These are phyloP conservation scores for Singerocomus inundabilis DNA, from an alignment of 1,284 basidiomycete genomes.

Conservation along the genomic window DNA sequence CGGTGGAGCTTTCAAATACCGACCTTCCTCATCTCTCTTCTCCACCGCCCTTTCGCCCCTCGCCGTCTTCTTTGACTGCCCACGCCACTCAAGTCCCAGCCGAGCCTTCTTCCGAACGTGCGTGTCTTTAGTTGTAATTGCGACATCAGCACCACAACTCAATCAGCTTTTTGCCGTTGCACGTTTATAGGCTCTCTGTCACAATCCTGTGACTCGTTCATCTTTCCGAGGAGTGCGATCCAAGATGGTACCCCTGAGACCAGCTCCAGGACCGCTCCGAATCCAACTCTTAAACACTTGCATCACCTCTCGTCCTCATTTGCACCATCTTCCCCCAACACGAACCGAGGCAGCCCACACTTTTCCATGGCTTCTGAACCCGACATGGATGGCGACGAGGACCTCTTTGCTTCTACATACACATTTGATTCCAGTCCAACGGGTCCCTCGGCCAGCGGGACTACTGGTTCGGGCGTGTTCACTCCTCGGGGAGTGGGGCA, in stretches of 20 bases:
- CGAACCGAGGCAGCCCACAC: constrained; percentile 25
- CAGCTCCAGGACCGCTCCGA: constrained; percentile 21
- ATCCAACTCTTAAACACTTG: constrained; percentile 17
- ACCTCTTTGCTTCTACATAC: constrained; percentile 35
- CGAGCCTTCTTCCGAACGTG: constrained; percentile 23
- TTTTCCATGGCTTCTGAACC: constrained; percentile 25
- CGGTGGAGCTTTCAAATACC: constrained; percentile 59
- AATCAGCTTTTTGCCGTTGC: constrained; percentile 7
- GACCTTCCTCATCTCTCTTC: constrained; percentile 6
- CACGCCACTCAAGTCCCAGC: constrained; percentile 19
- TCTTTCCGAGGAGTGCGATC: constrained; percentile 35
- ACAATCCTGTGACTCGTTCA: constrained; percentile 37
- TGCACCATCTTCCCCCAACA: constrained; percentile 29
- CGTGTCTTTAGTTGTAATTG: constrained; percentile 11
- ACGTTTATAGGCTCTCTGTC: constrained; percentile 28
- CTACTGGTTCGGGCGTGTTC: constrained; percentile 13
- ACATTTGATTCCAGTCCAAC: constrained; percentile 31
- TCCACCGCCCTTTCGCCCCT: neutral
- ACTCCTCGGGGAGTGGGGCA: constrained; percentile 18
- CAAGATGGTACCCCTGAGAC: constrained; percentile 30
- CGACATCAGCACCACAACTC: constrained; percentile 12
- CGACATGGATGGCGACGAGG: constrained; percentile 29
- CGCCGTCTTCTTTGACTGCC: constrained; percentile 7
- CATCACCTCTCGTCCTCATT: constrained; percentile 24
- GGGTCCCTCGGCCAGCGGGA: constrained; percentile 5